Evolutionary conservation across 192 early-diverging fungal genomes (phyloP), one percentile per base, ranked within the genome.

Genomic region (Linnemannia schmuckeri): DNA sequence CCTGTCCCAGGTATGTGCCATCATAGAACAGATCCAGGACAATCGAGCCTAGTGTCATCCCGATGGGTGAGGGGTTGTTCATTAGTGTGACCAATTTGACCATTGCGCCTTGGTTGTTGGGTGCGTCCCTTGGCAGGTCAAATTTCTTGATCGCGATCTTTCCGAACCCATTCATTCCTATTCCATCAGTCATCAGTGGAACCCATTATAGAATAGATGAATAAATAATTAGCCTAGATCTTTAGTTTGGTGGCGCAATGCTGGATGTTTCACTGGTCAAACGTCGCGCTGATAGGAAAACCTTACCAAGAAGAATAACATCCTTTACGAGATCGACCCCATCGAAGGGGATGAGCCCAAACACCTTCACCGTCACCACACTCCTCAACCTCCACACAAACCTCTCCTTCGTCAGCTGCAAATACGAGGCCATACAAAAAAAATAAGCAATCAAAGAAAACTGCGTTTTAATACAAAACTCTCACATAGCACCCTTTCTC

Each of bases 41-140:
- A 72, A 92, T 74, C 76, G 78, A 78, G 10, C 81, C 81, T 27
- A 93, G 81, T 13, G 82, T 72, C 55, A 93, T 83, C 49, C 89
- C 90, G 69, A 92, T 75, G 46, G 82, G 86, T 40, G 82, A 91
- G n/a, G 93, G 93, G 88, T 92, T 94, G 9, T 88, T 90, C 54
- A 92, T 84, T 33, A 89, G 88, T 30, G 91, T 94, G 9, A 87
- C 89, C 74, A 93, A 89, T 55, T 74, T 46, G 54, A 95, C 91
- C 63, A 82, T 89, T 82, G 94, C 93, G 74, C 89, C 93, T 30
- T 41, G 47, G 75, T 90, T 94, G 17, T 93, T 88, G 49, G 84
- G 85, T 46, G 82, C 88, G 70, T 82, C 74, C 18, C 80, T 47
- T 15, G 82, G 88, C 24, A 89, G 46, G 42, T 78, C 54, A 35